Base-by-base conservation (phyloP, 257 asterid genomes). In the Solanum lycopersicoides region DNA sequence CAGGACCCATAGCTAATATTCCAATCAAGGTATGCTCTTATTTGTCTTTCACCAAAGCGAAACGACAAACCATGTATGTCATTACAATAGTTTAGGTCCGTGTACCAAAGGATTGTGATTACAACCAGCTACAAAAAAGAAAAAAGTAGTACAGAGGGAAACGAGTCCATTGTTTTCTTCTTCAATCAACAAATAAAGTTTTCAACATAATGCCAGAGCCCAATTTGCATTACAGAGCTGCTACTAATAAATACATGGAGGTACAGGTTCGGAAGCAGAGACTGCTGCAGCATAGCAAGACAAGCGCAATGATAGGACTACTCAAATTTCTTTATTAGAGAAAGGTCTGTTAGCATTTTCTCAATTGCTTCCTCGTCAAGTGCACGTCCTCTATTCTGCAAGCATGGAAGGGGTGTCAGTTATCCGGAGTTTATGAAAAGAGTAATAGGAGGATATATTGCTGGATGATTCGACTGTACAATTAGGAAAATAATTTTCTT, bases 331-430 rank as follows among this genome's bases (percentile, higher is more conserved):
- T 87, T 87, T 9, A 87, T 87, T 42, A 87, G 73, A 30, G 89
- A 87, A 7, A 87, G 86, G 86, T 76, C 89, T 6, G 73, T 87
- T 8, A 87, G 66, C 89, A 87, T 87, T 56, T 87, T 87, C 86
- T 87, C 89, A 34, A 87, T 87, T 25, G 86, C 89, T 84, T 87
- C 89, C 84, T 87, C 89, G 9, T 87, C 89, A 25, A 87, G 86
- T 30, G 86, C 65, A 7, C 86, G 89, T 3, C 89, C 86, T 82
- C 86, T 87, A 72, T 87, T 82, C 89, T 85, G 73, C 25, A 87
- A 50, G 42, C 85, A 82, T 25, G 21, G 11, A n/a, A 82, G 23
- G 45, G 30, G 50, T 50, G 85, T 50, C 18, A 5, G 2, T 18
- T 80, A 30, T 30, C 44, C 30, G 0, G 28, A 80, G 68, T 45